Conservation (phyloP, 140 eudicot genomes). For the Eryngium alpinum region DNA sequence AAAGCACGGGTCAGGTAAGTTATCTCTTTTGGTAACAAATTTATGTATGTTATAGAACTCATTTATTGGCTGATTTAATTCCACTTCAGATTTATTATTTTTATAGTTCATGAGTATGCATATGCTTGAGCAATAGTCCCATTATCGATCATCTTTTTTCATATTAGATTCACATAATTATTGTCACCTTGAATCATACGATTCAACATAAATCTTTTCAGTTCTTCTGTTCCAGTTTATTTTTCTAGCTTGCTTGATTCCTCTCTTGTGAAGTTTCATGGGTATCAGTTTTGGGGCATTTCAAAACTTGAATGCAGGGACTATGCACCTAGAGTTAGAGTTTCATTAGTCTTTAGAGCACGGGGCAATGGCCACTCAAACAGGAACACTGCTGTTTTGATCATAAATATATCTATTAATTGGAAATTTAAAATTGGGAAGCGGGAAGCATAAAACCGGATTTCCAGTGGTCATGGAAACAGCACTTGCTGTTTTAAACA, state of each 20-base stretch:
- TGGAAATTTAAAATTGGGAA: too few relatives aligned
- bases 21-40: not conserved
- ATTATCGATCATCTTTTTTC: not conserved
- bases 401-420: too few relatives aligned
- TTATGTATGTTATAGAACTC: not conserved
- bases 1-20: slow-evolving; percentile 69
- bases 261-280: not conserved
- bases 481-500: not conserved
- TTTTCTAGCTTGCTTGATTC: not conserved
- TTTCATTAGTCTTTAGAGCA: too few relatives aligned
- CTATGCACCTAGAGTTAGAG: too few relatives aligned
- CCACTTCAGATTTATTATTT: not conserved
- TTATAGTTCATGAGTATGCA: not conserved
- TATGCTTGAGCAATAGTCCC: not conserved
- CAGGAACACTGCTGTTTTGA: too few relatives aligned
- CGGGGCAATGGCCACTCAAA: too few relatives aligned
- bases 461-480: too few relatives aligned
- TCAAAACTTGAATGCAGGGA: too few relatives aligned
- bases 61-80: not conserved
- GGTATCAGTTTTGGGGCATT: too few relatives aligned
- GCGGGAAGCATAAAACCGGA: too few relatives aligned
- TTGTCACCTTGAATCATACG: not conserved
- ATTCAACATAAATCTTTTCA: not conserved
- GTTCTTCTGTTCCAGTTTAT: not conserved
- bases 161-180: not conserved